Evolutionary conservation across 139 green algal species (phyloP).

Genomic region (Closterium sp.): DNA sequence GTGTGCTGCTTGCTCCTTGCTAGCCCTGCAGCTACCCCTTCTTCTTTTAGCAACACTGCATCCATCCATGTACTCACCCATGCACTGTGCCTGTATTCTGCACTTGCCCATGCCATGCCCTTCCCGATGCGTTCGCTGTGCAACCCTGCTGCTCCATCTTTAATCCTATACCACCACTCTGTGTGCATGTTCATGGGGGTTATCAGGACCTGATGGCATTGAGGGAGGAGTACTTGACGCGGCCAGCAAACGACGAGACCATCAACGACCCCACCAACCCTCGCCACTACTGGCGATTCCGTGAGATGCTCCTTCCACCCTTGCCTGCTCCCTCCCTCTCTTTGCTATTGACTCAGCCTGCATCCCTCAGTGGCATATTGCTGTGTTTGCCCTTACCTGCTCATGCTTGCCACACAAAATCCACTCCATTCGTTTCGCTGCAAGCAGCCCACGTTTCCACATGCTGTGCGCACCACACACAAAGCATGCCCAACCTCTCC

Average conservation of each 20-base stretch:
- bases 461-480: no score
- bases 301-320: slow-evolving; percentile 24
- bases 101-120: not conserved
- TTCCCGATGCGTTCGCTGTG: no score
- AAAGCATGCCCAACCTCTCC: no score
- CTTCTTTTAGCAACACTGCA: not conserved
- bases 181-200: not conserved
- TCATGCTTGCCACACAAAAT: no score
- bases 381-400: no score
- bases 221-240: slow-evolving; percentile 42
- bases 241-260: slow-evolving; percentile 76
- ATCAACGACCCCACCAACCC: slow-evolving; percentile 96
- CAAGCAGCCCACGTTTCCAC: no score
- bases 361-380: no score
- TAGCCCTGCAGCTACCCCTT: not conserved
- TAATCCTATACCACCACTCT: no score
- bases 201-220: slow-evolving; percentile 53
- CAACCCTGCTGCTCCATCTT: no score
- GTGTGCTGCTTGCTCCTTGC: not conserved
- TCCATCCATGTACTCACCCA: not conserved
- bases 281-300: slow-evolving; percentile 91
- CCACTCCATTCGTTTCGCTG: no score
- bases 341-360: no score
- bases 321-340: slow-evolving; percentile 15
- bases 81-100: not conserved